Evolutionary conservation across 2,329 filamentous ascomycete species (phyloP), one percentile per base, ranked within the genome.

Genomic region (Fusarium nanum): DNA sequence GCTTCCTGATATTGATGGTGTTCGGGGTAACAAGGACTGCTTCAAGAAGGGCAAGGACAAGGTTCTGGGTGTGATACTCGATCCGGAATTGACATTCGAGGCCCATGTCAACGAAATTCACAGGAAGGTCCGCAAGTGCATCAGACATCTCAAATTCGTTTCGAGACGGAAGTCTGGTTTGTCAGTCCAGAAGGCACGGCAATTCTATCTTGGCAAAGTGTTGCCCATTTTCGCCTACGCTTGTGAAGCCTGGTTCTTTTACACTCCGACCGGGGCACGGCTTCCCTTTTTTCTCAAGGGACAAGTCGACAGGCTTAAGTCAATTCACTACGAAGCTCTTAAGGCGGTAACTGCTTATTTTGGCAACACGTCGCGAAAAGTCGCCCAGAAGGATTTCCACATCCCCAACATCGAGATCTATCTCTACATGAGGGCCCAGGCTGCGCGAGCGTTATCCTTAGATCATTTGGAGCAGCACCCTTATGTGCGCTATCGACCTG

Each of bases 311-410:
- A 22, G 25, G 3, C 55, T 64, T 3, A 60, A 64, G 20, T 47
- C 37, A 8, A 34, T 64, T 7, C 60, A 67, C 12, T 59, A 59
- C 18, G 11, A 44, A 1, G 63, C 32, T 18, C 55, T 67, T 9
- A 50, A 34, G 13, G 22, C 25, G 6, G 44, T 67, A 1, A 50
- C 64, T 12, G 60, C 45, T 7, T 61, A 52, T 6, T 25, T 67
- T 22, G 37, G 25, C 1, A 30, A n/a, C 2, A 40, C 49, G 6
- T 3, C 47, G 1, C 13, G 8, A 9, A 7, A 20, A 1, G 46
- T 64, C 5, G 22, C 64, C 4, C 25, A 52, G 44, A 67, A 67
- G 32, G 55, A 67, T 28, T 32, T 67, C n/a, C 25, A 60, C 13
- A 60, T 67, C 7, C 49, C 57, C 2, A 53, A 25, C 25, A 55